phyloP scores from a whole-genome alignment of 108 stramenopile species.

The Parmales sp. region DNA sequence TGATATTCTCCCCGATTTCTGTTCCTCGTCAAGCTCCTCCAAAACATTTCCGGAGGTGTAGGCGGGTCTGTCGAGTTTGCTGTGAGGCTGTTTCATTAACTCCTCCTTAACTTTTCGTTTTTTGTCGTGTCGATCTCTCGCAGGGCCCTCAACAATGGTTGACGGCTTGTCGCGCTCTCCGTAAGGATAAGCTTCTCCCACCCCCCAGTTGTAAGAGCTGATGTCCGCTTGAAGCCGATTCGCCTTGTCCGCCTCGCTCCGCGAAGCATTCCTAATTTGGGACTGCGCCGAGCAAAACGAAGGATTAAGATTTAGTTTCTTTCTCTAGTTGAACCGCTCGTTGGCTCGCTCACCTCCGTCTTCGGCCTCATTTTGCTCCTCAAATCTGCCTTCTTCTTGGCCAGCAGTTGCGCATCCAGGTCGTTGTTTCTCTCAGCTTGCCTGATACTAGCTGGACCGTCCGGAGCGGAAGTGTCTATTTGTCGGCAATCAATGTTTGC shows the following conservation, averaged over 20 bases:
- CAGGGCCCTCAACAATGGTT: not conserved
- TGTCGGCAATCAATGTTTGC: not conserved
- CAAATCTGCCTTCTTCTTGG: not conserved
- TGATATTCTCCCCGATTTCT: not conserved
- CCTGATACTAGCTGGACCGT: not conserved
- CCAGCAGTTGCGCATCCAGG: not conserved
- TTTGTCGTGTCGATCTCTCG: not conserved
- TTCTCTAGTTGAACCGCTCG: too few relatives aligned
- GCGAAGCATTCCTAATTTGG: too few relatives aligned
- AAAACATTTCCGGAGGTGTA: not conserved
- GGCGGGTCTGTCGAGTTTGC: not conserved
- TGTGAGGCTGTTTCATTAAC: conserved; percentile 2
- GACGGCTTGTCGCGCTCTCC: not conserved
- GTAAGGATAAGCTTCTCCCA: not conserved
- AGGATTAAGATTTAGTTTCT: too few relatives aligned
- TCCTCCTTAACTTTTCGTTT: not conserved
- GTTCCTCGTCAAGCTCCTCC: not conserved
- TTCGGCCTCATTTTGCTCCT: not conserved
- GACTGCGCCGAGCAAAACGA: too few relatives aligned
- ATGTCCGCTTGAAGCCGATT: too few relatives aligned
- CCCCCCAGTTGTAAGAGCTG: not conserved
- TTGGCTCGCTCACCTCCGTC: too few relatives aligned
- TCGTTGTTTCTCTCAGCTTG: not conserved
- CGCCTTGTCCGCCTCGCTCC: too few relatives aligned
- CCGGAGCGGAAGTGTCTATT: not conserved